Evolutionary conservation across 371 early-diverging fungal species (phyloP).

Genomic region (Lichtheimia ornata): DNA sequence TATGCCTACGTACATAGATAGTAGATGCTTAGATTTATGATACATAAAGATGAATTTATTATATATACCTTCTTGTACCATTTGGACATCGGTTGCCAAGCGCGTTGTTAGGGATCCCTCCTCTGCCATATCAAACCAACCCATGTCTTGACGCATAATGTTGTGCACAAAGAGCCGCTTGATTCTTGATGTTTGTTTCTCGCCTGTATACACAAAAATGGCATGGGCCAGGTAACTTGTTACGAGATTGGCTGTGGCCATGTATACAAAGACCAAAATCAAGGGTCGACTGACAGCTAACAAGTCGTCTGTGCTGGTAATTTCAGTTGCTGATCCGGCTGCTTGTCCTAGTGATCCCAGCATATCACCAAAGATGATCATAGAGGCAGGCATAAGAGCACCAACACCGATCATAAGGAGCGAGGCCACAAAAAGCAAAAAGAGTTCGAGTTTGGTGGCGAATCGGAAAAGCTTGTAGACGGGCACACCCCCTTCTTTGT

Average conservation of each 20-base stretch:
- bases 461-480: slow-evolving; percentile 8
- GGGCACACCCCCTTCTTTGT: slow-evolving; percentile 15
- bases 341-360: background rate
- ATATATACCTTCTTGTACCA: slow-evolving; percentile 59
- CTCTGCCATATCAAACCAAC: background rate
- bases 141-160: slow-evolving; percentile 80
- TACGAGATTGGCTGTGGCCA: slow-evolving; percentile 20
- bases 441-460: slow-evolving; percentile 9
- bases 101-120: slow-evolving; percentile 43
- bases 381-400: slow-evolving; percentile 35
- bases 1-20: slow-evolving; percentile 44
- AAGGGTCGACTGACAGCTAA: slow-evolving; percentile 11
- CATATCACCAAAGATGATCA: slow-evolving; percentile 38
- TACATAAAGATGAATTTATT: background rate
- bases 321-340: no score
- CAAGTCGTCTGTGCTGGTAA: slow-evolving; percentile 14
- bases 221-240: slow-evolving; percentile 18
- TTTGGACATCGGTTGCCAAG: slow-evolving; percentile 65
- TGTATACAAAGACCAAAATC: slow-evolving; percentile 19
- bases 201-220: slow-evolving; percentile 20
- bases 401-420: slow-evolving; percentile 29
- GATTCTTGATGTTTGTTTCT: slow-evolving; percentile 38
- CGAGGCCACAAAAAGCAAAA: slow-evolving; percentile 23
- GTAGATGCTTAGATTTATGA: no score
- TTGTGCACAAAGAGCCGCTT: slow-evolving; percentile 65